Base-by-base conservation (phyloP, 1,284 basidiomycete species). In the Chiua sp. region DNA sequence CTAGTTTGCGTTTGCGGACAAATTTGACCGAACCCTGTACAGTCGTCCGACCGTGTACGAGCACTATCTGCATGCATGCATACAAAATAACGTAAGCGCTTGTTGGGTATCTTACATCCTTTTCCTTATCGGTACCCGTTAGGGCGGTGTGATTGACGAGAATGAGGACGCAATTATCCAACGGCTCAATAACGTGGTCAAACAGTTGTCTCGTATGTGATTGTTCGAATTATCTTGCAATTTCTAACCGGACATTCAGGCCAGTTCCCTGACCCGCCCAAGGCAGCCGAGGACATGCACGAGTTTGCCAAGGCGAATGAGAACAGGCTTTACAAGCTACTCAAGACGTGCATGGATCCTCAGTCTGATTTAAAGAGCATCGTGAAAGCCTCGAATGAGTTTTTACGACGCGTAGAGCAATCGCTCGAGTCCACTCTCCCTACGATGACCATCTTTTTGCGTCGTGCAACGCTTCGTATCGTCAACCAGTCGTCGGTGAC, bases 271-370 rank as follows among this genome's bases (percentile, higher is more conserved):
- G 95, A 98, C 56, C 79, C 85, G 1, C 81, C 86, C 47, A 93
- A 93, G 70, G 91, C 88, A 0, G 77, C 80, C 3, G 91, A 92
- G 59, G 96, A 98, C 69, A 77, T 99, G 26, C 80, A 87, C 23
- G 75, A 85, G 0, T 98, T 99, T 67, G 96, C 96, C 2, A 91
- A 91, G 61, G 77, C 90, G 44, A 98, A 98, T 73, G 95, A 98
- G 68, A 82, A 83, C 23, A 84, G 94, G 53, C 78, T 97, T 13
- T 98, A 96, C 79, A 94, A 92, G 74, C 80, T 96, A 7, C 79
- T 97, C 48, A 90, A 87, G 70, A 88, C 85, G 0, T 89, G 92
- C 67, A 85, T 94, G 77, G 94, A 98, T 72, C 81, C 90, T 0
- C 88, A 93, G 66, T 89, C 90, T 0, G 93, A 97, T 69, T 76